phyloP scores from a whole-genome alignment of 257 asterid genomes.

The Przewalskia tangutica region DNA sequence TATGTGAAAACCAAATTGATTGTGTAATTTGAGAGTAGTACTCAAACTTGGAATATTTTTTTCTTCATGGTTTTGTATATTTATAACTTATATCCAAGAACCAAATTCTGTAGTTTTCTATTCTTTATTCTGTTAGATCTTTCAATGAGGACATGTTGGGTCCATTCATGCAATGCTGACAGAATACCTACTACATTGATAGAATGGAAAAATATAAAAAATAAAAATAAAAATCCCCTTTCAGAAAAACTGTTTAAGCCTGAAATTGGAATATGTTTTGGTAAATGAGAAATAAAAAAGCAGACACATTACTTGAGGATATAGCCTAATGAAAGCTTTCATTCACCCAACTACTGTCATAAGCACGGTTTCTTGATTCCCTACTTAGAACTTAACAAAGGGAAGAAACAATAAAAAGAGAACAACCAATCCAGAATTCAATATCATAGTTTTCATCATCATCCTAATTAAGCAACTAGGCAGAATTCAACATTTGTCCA shows the following conservation, averaged over 20 bases:
- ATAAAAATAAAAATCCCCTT: not conserved
- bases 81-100: not conserved
- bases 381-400: not conserved
- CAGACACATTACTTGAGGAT: not conserved
- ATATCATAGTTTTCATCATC: not conserved
- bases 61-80: not conserved
- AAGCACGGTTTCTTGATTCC: not conserved
- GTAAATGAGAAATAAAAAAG: not conserved
- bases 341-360: not conserved
- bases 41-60: not conserved
- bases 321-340: not conserved
- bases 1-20: not conserved
- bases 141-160: not conserved
- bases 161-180: not conserved
- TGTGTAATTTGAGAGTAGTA: slow-evolving; percentile 5
- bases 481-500: not conserved
- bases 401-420: not conserved
- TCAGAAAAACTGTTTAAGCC: not conserved
- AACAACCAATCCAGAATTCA: not conserved
- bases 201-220: not conserved
- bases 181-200: not conserved
- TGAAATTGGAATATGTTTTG: not conserved
- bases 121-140: not conserved
- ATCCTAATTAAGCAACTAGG: not conserved
- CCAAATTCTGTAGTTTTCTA: not conserved